Conservation (phyloP, 768 basidiomycete species). For the Boletus pseudo-olivaceus region DNA sequence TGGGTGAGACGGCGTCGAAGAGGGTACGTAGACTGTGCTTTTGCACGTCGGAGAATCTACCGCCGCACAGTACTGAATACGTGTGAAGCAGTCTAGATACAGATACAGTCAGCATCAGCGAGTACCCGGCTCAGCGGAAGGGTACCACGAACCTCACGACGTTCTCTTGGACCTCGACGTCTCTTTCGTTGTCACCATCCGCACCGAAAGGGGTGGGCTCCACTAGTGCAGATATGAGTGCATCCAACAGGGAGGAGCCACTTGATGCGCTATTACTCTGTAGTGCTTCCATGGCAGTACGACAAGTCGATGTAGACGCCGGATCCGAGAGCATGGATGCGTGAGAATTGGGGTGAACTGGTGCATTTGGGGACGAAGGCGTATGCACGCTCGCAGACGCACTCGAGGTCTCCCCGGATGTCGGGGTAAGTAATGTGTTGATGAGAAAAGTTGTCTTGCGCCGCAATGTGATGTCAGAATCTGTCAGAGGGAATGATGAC, state of each 20-base stretch:
- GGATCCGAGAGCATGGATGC: slow-evolving; percentile 60
- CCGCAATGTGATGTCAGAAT: slow-evolving; percentile 74
- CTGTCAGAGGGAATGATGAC: slow-evolving; percentile 35
- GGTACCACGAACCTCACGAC: slow-evolving; percentile 42
- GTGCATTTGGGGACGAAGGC: slow-evolving; percentile 24
- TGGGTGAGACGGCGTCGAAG: slow-evolving; percentile 20
- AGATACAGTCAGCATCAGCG: no score
- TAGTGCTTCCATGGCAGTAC: slow-evolving; percentile 48
- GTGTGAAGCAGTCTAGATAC: slow-evolving; percentile 47
- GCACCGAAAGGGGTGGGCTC: slow-evolving; percentile 60
- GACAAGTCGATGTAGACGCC: slow-evolving; percentile 46
- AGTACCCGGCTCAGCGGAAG: not conserved
- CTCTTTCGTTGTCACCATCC: slow-evolving; percentile 63
- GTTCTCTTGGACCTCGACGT: slow-evolving; percentile 66
- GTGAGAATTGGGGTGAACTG: slow-evolving; percentile 72
- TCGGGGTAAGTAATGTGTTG: slow-evolving; percentile 62
- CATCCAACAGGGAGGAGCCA: slow-evolving; percentile 39
- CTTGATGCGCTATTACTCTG: slow-evolving; percentile 29
- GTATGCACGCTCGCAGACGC: slow-evolving; percentile 16
- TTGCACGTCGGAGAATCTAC: slow-evolving; percentile 30
- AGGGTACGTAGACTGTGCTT: slow-evolving; percentile 28
- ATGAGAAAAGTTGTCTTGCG: slow-evolving; percentile 79
- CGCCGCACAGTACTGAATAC: slow-evolving; percentile 43
- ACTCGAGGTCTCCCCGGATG: slow-evolving; percentile 11
- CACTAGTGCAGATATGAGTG: slow-evolving; percentile 50